These are phyloP conservation scores for Aspergillus floridensis DNA, from an alignment of 2,329 filamentous ascomycete species.

Conservation along the genomic window DNA sequence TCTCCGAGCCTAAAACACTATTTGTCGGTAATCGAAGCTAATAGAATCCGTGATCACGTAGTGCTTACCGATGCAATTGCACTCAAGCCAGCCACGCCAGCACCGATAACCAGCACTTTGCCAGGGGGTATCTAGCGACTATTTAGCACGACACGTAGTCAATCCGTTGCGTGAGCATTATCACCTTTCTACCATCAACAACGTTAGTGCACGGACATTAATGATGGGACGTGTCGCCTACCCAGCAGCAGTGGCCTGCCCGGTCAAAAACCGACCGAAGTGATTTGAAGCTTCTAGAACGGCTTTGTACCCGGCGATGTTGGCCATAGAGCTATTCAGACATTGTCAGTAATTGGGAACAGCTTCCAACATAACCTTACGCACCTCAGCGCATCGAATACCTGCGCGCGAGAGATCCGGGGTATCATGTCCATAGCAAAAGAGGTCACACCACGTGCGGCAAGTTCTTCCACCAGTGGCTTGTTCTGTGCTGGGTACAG, in stretches of 20 bases:
- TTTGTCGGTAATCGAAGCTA: constrained; percentile 8
- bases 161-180: neutral
- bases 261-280: constrained; percentile 83
- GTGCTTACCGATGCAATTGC: constrained; percentile 70
- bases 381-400: constrained; percentile 72
- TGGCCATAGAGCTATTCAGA: constrained; percentile 76
- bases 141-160: constrained; percentile 1
- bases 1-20: constrained; percentile 58
- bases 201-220: constrained; percentile 24
- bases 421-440: constrained; percentile 95
- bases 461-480: constrained; percentile 69
- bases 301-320: constrained; percentile 91
- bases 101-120: constrained; percentile 86
- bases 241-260: constrained; percentile 85
- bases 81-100: constrained; percentile 82
- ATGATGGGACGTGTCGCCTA: constrained; percentile 29
- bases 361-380: neutral
- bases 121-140: constrained; percentile 72
- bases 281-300: constrained; percentile 85
- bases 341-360: neutral
- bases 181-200: constrained; percentile 25
- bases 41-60: neutral
- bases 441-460: constrained; percentile 66
- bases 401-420: constrained; percentile 81
- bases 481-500: constrained; percentile 80